phyloP scores from a whole-genome alignment of 306 rosid species.

The Cucumis hystrix region DNA sequence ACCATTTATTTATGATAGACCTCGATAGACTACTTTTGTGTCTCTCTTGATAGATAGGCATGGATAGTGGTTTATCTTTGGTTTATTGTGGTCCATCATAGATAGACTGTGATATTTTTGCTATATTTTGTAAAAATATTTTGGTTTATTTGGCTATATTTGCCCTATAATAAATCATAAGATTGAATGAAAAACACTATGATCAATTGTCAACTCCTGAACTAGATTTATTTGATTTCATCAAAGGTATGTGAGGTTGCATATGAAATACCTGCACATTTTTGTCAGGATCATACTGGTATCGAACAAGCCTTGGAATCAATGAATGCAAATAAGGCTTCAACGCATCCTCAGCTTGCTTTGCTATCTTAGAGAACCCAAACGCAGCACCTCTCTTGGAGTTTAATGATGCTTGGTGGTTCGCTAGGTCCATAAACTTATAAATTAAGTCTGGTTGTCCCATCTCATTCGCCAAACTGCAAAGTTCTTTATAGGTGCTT shows the following conservation, averaged over 20 bases:
- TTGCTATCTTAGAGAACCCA: slow-evolving; percentile 96
- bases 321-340: slow-evolving; percentile 60
- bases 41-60: too few relatives aligned
- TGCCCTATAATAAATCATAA: not conserved
- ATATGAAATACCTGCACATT: slow-evolving; percentile 67
- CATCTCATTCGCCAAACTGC: slow-evolving; percentile 96
- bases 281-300: slow-evolving; percentile 97
- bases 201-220: not conserved
- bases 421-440: slow-evolving; percentile 97
- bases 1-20: too few relatives aligned
- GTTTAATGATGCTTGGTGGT: slow-evolving; percentile 75
- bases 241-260: not conserved
- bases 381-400: slow-evolving; percentile 98
- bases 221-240: not conserved
- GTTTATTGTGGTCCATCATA: too few relatives aligned
- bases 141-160: too few relatives aligned
- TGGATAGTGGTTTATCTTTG: too few relatives aligned
- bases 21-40: too few relatives aligned
- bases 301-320: slow-evolving; percentile 93
- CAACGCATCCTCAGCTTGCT: slow-evolving; percentile 90
- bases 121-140: too few relatives aligned
- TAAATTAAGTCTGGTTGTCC: slow-evolving; percentile 95
- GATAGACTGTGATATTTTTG: too few relatives aligned
- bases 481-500: slow-evolving; percentile 88
- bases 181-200: not conserved